phyloP scores from a whole-genome alignment of 768 basidiomycete genomes.

The Leucogyrophana mollusca region DNA sequence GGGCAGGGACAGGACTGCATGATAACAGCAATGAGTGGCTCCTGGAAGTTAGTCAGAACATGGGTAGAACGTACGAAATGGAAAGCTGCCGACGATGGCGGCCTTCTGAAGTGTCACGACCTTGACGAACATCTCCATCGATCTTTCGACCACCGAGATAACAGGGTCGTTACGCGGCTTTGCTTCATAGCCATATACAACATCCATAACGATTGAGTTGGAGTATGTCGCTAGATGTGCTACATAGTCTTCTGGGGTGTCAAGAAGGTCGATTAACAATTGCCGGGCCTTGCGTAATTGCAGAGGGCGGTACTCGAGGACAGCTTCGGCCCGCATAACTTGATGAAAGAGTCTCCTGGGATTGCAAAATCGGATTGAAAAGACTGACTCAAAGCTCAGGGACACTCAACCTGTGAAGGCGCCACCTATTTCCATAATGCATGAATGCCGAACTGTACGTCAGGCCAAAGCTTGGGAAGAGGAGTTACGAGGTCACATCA shows the following conservation, averaged over 20 bases:
- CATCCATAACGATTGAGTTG: neutral
- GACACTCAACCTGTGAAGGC: slow-evolving; percentile 20
- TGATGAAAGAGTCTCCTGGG: slow-evolving; percentile 2
- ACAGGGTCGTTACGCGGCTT: neutral
- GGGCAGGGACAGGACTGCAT: neutral
- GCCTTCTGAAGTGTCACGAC: neutral
- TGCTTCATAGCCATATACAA: neutral
- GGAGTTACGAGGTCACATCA: neutral
- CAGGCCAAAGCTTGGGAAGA: neutral
- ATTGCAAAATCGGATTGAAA: no score
- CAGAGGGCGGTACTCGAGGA: neutral
- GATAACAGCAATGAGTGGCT: neutral
- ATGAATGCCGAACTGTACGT: neutral
- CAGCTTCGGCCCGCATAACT: neutral
- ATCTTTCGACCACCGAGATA: neutral
- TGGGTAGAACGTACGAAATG: neutral
- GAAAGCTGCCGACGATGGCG: neutral
- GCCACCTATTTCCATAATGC: neutral
- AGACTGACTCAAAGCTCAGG: no score
- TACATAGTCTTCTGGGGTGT: neutral
- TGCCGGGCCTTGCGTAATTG: neutral
- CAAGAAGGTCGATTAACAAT: neutral
- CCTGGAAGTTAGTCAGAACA: neutral
- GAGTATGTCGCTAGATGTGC: neutral
- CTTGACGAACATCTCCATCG: neutral